A percentile compares a stretch with the other conserved stretches of the same genome.
Evolutionary conservation across 169 alveolate species (phyloP).

Genomic region (Eimeria acervulina): DNA sequence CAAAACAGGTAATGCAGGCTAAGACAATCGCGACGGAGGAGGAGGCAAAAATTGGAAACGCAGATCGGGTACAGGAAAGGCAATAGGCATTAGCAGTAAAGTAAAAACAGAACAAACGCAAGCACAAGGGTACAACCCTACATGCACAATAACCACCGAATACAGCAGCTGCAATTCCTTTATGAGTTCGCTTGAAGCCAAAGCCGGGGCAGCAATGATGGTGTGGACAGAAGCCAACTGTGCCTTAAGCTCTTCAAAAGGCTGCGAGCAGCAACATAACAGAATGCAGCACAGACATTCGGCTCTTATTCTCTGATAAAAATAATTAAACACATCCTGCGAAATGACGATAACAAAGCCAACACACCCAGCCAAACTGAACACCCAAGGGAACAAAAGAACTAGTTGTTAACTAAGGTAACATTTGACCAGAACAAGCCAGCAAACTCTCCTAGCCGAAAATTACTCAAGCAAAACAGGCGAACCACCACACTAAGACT

Average conservation of each 20-base stretch:
- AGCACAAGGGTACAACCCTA: not conserved
- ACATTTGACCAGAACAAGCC: not conserved
- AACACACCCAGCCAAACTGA: not conserved
- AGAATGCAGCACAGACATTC: not conserved
- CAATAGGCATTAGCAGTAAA: not conserved
- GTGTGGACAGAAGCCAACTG: slow-evolving; percentile 49
- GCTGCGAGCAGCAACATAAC: not conserved
- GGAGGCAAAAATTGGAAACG: not conserved
- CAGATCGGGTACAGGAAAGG: not conserved
- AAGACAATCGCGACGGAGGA: not conserved
- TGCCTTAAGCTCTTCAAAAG: slow-evolving; percentile 61
- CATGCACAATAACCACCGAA: slow-evolving; percentile 60
- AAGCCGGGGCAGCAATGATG: slow-evolving; percentile 63
- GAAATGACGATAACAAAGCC: not conserved
- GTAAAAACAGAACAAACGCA: not conserved
- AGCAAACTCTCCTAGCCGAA: not conserved
- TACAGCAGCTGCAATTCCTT: slow-evolving; percentile 65
- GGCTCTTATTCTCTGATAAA: not conserved
- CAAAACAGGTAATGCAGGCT: not conserved
- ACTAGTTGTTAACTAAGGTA: not conserved
- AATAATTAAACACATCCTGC: not conserved
- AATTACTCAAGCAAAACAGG: too few species aligned
- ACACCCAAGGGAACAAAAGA: not conserved
- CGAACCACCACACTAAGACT: too few species aligned
- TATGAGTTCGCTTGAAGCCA: slow-evolving; percentile 60